phyloP scores from a whole-genome alignment of 805 yeast species.

The Zygosaccharomyces rouxii region DNA sequence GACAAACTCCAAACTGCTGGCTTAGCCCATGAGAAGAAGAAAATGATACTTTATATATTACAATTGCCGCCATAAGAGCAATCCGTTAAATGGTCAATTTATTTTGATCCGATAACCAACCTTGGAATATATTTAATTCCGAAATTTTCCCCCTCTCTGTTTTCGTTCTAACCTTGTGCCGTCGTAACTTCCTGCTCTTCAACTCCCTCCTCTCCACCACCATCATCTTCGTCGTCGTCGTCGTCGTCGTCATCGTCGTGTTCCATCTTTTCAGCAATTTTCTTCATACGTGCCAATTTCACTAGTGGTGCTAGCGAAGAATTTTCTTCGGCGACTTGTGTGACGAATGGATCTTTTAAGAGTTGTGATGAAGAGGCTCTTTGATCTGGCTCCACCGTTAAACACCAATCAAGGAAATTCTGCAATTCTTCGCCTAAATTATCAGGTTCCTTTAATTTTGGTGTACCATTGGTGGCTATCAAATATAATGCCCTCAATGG shows the following conservation, averaged over 20 bases:
- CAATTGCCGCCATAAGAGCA: conserved; percentile 3
- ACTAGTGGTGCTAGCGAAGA: conserved; percentile 67
- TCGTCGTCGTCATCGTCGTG: conserved; percentile 28
- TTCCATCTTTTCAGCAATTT: conserved; percentile 39
- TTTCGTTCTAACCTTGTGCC: not conserved
- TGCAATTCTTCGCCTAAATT: conserved; percentile 62
- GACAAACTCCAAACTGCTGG: conserved; percentile 1
- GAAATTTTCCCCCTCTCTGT: not conserved
- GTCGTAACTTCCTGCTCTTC: not conserved
- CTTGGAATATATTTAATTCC: not conserved
- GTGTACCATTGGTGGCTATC: conserved; percentile 96
- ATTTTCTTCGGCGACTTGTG: conserved; percentile 54
- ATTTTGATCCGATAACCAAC: not conserved
- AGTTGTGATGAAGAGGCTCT: conserved; percentile 76
- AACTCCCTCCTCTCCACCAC: not conserved
- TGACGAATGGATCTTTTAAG: conserved; percentile 60
- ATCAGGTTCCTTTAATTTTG: conserved; percentile 85
- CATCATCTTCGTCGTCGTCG: conserved; percentile 8
- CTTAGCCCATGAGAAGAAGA: not conserved
- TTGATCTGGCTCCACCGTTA: conserved; percentile 77
- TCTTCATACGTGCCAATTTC: conserved; percentile 66
- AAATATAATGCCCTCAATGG: conserved; percentile 90
- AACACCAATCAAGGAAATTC: conserved; percentile 67
- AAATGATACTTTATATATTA: conserved; percentile 1
- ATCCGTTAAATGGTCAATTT: not conserved